Percentiles rank a stretch among this genome's conserved stretches.
These are phyloP conservation scores for Cenchrus fungigraminus DNA, from an alignment of 176 grass and related monocot genomes.

Conservation along the genomic window DNA sequence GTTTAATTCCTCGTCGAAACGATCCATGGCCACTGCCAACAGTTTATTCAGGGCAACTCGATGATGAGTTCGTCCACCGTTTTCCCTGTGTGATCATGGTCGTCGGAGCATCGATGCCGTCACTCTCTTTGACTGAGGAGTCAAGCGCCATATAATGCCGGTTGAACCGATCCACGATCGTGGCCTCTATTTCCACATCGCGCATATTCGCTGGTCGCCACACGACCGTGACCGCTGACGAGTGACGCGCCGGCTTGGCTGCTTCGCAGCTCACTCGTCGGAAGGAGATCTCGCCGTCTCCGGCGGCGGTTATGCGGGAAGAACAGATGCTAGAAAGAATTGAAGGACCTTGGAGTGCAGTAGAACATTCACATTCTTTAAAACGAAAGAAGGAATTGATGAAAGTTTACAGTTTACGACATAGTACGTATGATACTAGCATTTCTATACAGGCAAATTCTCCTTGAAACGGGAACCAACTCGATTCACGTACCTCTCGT, in stretches of 20 bases:
- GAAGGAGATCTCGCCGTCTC: no score
- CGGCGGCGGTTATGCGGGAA: background rate
- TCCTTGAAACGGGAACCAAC: background rate
- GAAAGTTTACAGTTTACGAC: background rate
- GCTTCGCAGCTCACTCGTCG: background rate
- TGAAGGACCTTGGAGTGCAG: background rate
- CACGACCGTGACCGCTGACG: conserved; percentile 6
- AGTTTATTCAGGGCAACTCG: conserved; percentile 12
- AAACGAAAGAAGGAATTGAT: background rate
- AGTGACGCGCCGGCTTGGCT: background rate
- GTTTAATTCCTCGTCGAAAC: background rate
- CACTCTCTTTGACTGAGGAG: conserved; percentile 33
- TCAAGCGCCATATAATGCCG: conserved; percentile 6
- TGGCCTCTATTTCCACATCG: background rate
- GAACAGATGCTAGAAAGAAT: background rate
- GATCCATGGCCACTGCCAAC: background rate
- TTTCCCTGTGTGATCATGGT: background rate
- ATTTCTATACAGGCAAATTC: background rate
- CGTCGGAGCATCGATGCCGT: conserved; percentile 19
- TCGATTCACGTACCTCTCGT: background rate
- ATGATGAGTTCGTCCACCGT: background rate
- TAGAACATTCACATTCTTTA: background rate
- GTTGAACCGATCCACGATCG: conserved; percentile 51
- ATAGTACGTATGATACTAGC: no score
- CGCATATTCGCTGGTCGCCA: conserved; percentile 3